Evolutionary conservation across 1,284 basidiomycete genomes (phyloP), one percentile per base, ranked within the genome.

Genomic region (Cryptococcus maquisensis): DNA sequence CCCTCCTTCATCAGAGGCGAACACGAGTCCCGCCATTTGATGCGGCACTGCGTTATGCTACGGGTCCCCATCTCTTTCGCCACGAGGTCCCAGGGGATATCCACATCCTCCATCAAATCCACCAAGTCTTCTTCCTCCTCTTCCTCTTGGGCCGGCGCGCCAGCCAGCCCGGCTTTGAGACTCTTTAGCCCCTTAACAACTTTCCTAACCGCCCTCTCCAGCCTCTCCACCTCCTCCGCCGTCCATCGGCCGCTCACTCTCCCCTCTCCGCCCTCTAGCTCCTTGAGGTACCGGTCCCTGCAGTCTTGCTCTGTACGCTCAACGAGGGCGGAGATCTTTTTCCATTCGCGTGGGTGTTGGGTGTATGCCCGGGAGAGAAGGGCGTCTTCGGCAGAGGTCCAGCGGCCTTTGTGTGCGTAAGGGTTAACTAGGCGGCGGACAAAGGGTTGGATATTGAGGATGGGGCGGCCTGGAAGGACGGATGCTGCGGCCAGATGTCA

Each of bases 401-500:
- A 74, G 23, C 51, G 39, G 4, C 72, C 72, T 59, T 74, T 69
- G 21, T 62, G 60, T 3, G 61, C 68, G 20, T 61, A 55, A 21
- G 71, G 67, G 59, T 74, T 63, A 52, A 67, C 69, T 52, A 65
- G 62, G 37, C 71, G 51, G 55, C 67, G 61, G 15, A 71, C 63
- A 21, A 60, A 60, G 46, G 66, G 62, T 55, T 68, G 67, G 37
- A 73, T 66, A 44, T 68, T 68, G 24, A 61, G 60, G 21, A 71
- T 64, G 0, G 72, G 72, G 42, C 72, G 58, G n/a, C 72, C 72
- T 6, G 71, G 69, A 32, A 32, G 28, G 2, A 65, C 57, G 12
- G 48, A 41, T 2, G 59, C 60, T 2, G 72, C 71, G 67, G 50
- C 21, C n/a, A 13, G 28, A 20, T 38, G 16, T 28, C 0, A 46